phyloP scores from a whole-genome alignment of 768 basidiomycete species.

The Tricholoma sp. region DNA sequence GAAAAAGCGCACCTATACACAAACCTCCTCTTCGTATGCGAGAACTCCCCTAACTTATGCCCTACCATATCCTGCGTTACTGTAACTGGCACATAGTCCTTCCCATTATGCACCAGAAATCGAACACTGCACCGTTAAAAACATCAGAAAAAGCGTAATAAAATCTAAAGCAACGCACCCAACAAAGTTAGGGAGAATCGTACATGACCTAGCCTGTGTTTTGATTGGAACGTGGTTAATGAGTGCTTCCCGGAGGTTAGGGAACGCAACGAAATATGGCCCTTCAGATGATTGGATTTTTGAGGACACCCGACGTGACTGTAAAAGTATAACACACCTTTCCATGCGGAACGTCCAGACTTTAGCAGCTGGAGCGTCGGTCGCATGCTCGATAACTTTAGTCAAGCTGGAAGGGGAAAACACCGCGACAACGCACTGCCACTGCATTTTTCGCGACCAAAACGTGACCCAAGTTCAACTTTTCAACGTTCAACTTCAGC shows the following conservation, averaged over 20 bases:
- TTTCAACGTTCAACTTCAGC: too few relatives aligned
- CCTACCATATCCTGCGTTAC: slow-evolving; percentile 98
- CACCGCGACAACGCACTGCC: too few relatives aligned
- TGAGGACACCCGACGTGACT: not conserved
- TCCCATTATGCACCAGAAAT: slow-evolving; percentile 94
- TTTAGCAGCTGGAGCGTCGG: slow-evolving; percentile 54
- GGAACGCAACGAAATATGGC: slow-evolving; percentile 92
- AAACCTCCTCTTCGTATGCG: slow-evolving; percentile 85
- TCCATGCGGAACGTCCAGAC: slow-evolving; percentile 79
- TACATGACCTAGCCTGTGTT: slow-evolving; percentile 86
- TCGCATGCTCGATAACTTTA: slow-evolving; percentile 38
- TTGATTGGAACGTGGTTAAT: slow-evolving; percentile 80
- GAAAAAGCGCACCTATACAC: slow-evolving; percentile 65
- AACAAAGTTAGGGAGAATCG: slow-evolving; percentile 93
- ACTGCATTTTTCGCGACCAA: too few relatives aligned
- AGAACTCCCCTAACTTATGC: slow-evolving; percentile 95
- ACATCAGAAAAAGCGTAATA: not conserved
- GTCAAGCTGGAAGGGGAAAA: too few relatives aligned
- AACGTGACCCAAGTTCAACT: too few relatives aligned
- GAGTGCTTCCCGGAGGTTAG: slow-evolving; percentile 77
- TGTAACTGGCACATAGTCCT: slow-evolving; percentile 77
- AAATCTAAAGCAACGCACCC: slow-evolving; percentile 53
- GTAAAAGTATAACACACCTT: slow-evolving; percentile 44
- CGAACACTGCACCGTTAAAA: slow-evolving; percentile 48
- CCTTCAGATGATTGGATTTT: slow-evolving; percentile 40